Evolutionary conservation across 2,329 filamentous ascomycete genomes (phyloP), one percentile per base, ranked within the genome.

Genomic region (Massarina eburnea): DNA sequence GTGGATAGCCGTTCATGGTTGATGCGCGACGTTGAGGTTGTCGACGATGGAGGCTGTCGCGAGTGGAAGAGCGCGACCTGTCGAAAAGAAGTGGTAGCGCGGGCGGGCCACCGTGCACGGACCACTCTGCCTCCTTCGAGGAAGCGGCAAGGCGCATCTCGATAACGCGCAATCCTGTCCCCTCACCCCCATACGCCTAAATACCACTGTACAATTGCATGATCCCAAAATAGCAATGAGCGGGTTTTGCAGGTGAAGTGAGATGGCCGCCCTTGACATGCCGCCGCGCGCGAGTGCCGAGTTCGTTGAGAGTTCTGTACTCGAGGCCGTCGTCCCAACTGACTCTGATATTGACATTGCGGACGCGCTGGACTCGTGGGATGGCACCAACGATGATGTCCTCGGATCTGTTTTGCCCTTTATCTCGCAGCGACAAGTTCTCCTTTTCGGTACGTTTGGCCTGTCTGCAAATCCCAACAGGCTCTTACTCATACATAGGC

Each of bases 371-470:
- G 66, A 62, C 39, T 70, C 71, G 22, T 74, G 75, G 55, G 63
- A 77, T 36, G 76, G 77, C 50, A 61, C 62, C 8, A 64, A 68
- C 41, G 68, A 72, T 70, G 53, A 75, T 71, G 43, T 71, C 58
- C 51, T 66, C 73, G 52, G 73, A 72, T 55, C 71, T 75, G 50
- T 75, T 24, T 41, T 86, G 33, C 77, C 82, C 41, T 78, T 78
- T 15, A 77, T 89, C 59, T 72, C 80, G 34, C 79, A 82, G 57
- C 78, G 87, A 54, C 78, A 85, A 30, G 77, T 79, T 43, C 73
- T 91, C 30, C 86, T 88, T 64, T 89, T 91, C 62, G 88, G 88
- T 90, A 75, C 56, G 80, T 68, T 37, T 43, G 48, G 18, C 20
- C 59, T 55, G 55, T 51, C 62, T 54, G 73, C 69, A 71, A 56